phyloP scores from a whole-genome alignment of 805 yeast species.

The Saccharomyces jurei region DNA sequence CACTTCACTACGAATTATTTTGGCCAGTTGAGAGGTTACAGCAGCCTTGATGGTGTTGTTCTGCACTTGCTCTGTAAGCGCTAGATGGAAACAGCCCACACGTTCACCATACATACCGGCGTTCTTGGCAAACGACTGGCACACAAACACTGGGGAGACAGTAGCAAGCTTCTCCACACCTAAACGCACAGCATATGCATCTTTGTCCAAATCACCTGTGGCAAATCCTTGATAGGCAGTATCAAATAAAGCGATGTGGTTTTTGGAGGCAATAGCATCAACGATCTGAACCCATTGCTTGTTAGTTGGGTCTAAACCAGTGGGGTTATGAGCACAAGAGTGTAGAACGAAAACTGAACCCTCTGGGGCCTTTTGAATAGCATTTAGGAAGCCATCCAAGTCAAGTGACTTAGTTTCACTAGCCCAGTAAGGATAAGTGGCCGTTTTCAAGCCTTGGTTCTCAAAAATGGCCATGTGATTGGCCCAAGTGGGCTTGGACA shows the following conservation, averaged over 20 bases:
- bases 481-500: constrained; percentile 95
- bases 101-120: constrained; percentile 97
- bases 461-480: constrained; percentile 83
- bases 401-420: constrained; percentile 60
- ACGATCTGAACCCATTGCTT: constrained; percentile 74
- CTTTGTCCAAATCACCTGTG: constrained; percentile 73
- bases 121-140: constrained; percentile 95
- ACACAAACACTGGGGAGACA: constrained; percentile 57
- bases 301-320: constrained; percentile 86
- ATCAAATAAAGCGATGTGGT: constrained; percentile 81
- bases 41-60: constrained; percentile 39
- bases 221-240: constrained; percentile 98
- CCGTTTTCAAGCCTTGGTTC: constrained; percentile 57
- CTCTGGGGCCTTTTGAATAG: constrained; percentile 57
- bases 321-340: constrained; percentile 97
- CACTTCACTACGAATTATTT: constrained; percentile 71
- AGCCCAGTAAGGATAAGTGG: constrained; percentile 82
- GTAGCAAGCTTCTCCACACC: constrained; percentile 44
- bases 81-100: constrained; percentile 84
- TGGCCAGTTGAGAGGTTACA: constrained; percentile 66
- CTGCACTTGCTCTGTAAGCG: constrained; percentile 37
- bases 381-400: constrained; percentile 53
- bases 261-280: constrained; percentile 46
- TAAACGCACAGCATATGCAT: constrained; percentile 66
- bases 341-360: constrained; percentile 82